Evolutionary conservation across 805 yeast genomes (phyloP), one percentile per base, ranked within the genome.

Genomic region (Pichia deserticola): DNA sequence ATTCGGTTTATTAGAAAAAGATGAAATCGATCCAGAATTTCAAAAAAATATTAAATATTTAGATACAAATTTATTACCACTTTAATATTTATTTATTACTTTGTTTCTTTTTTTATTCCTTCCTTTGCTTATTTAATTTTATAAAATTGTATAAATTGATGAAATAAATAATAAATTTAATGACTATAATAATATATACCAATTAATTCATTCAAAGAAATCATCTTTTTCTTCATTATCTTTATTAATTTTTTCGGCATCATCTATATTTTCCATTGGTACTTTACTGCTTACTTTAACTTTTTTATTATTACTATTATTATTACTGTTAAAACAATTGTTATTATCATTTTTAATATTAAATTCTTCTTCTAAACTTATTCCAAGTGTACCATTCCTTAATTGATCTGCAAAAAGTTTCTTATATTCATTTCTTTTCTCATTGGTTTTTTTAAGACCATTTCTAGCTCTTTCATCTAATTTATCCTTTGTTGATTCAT

Each of bases 301-400:
- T 35, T 49, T 40, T 43, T 33, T 39, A 32, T 45, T 54, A 47
- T 58, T 58, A 48, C 55, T 45, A 47, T 49, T 41, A 47, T 49
- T 41, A 52, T 49, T 45, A 35, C 28, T 40, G 39, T 42, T 48
- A 44, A 9, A 2, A 3, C 9, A 3, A 30, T 6, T 9, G 9
- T 30, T 30, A 30, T 30, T 9, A 30, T 30, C 32, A 30, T 30
- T 9, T 7, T 30, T 9, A 30, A 78, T 79, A 32, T 57, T 52
- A 48, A 78, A 52, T 1, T 71, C 74, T 41, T 75, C 79, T 10
- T 72, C 79, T 36, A 78, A 62, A 12, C 70, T 57, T 39, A 82
- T 72, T 5, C 84, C 84, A 38, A 88, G 67, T 10, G 73, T 71
- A 13, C 76, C 80, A 0, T 73, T 70, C 45, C 78, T 75, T 48